phyloP scores from a whole-genome alignment of 805 yeast species.

The Kodamaea neixiangensis region DNA sequence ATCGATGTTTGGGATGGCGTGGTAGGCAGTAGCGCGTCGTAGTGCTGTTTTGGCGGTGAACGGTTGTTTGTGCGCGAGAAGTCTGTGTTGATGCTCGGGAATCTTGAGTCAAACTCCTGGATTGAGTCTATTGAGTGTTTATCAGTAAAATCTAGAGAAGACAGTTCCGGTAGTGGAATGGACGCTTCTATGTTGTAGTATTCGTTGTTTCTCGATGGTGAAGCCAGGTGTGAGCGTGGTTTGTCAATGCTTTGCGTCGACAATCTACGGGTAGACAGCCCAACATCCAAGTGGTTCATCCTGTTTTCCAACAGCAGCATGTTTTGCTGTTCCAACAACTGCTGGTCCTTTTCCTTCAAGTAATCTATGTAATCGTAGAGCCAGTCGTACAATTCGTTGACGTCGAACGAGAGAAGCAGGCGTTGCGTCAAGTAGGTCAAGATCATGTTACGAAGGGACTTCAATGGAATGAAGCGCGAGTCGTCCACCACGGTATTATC shows the following conservation, averaged over 20 bases:
- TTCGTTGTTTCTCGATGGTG: constrained; percentile 2
- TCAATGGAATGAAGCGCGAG: constrained; percentile 20
- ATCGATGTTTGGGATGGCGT: not conserved
- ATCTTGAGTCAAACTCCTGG: constrained; percentile 1
- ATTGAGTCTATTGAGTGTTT: not conserved
- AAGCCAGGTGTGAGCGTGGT: constrained; percentile 5
- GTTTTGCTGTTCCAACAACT: not conserved
- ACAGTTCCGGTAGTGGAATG: not conserved
- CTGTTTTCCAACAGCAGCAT: not conserved
- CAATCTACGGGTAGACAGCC: not conserved
- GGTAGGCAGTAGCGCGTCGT: not conserved
- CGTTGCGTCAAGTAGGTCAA: constrained; percentile 32
- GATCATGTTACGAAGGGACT: constrained; percentile 23
- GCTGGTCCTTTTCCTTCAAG: constrained; percentile 30
- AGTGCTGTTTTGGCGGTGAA: not conserved
- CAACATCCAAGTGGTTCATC: not conserved
- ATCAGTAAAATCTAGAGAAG: not conserved
- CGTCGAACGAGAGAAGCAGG: constrained; percentile 34
- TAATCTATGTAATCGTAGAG: constrained; percentile 40
- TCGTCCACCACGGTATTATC: constrained; percentile 20
- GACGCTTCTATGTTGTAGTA: not conserved
- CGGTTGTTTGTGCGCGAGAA: not conserved
- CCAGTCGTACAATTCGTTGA: constrained; percentile 39
- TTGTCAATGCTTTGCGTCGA: not conserved
- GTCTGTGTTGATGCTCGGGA: not conserved